These are phyloP conservation scores for Piromyces sp. DNA, from an alignment of 192 early-diverging fungal genomes.

Conservation along the genomic window DNA sequence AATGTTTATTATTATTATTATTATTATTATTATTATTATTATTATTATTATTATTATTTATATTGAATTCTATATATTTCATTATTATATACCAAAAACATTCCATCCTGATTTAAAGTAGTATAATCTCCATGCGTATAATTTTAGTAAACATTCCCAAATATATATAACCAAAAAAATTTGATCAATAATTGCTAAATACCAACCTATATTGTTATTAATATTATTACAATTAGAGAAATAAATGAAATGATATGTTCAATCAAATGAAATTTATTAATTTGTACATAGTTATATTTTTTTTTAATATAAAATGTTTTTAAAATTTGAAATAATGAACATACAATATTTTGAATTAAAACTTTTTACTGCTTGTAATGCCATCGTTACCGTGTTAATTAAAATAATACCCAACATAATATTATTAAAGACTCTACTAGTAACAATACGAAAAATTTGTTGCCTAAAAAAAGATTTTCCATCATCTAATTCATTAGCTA, in stretches of 20 bases:
- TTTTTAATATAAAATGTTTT: no score
- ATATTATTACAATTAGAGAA: no score
- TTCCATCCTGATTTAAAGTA: neutral
- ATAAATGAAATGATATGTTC: no score
- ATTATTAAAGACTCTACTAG: neutral
- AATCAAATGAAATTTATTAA: no score
- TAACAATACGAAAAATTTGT: neutral
- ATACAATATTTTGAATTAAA: neutral
- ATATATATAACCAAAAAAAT: neutral
- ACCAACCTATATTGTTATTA: neutral
- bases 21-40: neutral
- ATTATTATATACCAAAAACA: neutral
- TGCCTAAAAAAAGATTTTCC: neutral
- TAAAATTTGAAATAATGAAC: neutral
- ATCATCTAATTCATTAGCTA: neutral
- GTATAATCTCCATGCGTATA: neutral
- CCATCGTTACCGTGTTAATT: neutral
- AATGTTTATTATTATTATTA: neutral
- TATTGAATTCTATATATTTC: no score
- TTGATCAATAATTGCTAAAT: neutral
- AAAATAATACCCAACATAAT: neutral
- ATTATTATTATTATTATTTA: no score
- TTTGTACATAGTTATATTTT: no score
- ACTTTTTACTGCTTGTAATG: neutral
- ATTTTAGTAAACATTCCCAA: neutral